A percentile compares a stretch with the other conserved stretches of the same genome.
phyloP scores from a whole-genome alignment of 1,284 basidiomycete genomes.

The Dichomitus squalens region DNA sequence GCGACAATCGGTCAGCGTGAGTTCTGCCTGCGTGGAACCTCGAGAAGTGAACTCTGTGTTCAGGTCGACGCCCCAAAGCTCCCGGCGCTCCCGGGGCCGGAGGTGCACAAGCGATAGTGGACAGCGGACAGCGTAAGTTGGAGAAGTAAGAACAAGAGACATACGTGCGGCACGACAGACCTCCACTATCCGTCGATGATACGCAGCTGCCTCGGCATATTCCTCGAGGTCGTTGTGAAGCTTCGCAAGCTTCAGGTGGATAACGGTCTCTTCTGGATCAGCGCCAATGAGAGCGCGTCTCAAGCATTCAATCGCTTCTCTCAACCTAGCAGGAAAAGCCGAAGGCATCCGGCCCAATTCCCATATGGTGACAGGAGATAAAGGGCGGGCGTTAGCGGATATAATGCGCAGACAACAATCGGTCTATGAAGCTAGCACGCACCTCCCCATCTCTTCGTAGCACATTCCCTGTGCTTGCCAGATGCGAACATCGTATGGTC shows the following conservation, averaged over 20 bases:
- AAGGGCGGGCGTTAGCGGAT: constrained; percentile 19
- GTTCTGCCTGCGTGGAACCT: background rate
- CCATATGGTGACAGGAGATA: background rate
- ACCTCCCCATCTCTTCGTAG: constrained; percentile 90
- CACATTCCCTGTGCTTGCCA: constrained; percentile 96
- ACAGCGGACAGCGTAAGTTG: background rate
- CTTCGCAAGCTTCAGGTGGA: constrained; percentile 78
- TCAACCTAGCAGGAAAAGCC: constrained; percentile 47
- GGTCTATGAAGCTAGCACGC: constrained; percentile 9
- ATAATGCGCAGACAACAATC: constrained; percentile 18
- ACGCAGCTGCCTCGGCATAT: constrained; percentile 63
- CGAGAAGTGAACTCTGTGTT: background rate
- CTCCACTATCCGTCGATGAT: constrained; percentile 76
- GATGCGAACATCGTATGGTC: constrained; percentile 94
- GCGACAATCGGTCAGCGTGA: constrained; percentile 7
- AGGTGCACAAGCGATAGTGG: background rate
- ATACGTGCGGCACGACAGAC: constrained; percentile 64
- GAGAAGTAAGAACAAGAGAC: constrained; percentile 12
- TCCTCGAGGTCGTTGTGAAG: constrained; percentile 75
- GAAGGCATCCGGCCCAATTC: background rate
- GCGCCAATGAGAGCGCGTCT: constrained; percentile 87
- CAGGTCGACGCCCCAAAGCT: background rate
- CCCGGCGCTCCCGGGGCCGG: background rate
- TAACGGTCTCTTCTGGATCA: constrained; percentile 76
- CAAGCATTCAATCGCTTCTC: constrained; percentile 88